phyloP scores from a whole-genome alignment of 1,284 basidiomycete genomes.

The Microbotryum scabiosae region DNA sequence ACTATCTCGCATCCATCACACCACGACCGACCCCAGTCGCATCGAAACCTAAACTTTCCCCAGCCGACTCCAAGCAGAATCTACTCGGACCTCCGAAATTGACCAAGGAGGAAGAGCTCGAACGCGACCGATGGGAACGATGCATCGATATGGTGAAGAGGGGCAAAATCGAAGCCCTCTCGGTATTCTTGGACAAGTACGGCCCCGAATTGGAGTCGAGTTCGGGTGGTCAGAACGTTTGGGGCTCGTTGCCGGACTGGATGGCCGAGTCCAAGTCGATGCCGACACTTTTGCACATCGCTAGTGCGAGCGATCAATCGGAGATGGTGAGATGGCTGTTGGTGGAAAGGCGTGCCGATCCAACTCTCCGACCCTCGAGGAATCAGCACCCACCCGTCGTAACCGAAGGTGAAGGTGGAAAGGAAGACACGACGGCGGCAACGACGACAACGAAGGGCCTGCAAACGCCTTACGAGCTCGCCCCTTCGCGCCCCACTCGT shows the following conservation, averaged over 20 bases:
- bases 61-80: constrained; percentile 36
- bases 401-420: constrained; percentile 8
- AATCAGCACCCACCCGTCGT: too few relatives aligned
- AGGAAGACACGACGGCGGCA: not conserved
- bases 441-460: not conserved
- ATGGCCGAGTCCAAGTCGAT: constrained; percentile 46
- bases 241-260: constrained; percentile 56
- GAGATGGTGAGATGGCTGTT: constrained; percentile 69
- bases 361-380: constrained; percentile 55
- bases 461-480: constrained; percentile 74
- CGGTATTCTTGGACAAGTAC: constrained; percentile 73
- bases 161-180: constrained; percentile 71
- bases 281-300: constrained; percentile 68
- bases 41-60: constrained; percentile 38
- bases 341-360: constrained; percentile 70
- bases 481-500: constrained; percentile 59
- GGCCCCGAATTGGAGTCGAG: constrained; percentile 44
- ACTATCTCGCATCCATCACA: constrained; percentile 54
- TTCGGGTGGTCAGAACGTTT: constrained; percentile 35
- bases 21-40: constrained; percentile 5
- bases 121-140: constrained; percentile 67
- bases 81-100: constrained; percentile 52
- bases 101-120: constrained; percentile 64
- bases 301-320: constrained; percentile 65
- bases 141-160: constrained; percentile 81